Conservation (phyloP, 768 basidiomycete genomes). For the Xerocomellus chrysenteron region DNA sequence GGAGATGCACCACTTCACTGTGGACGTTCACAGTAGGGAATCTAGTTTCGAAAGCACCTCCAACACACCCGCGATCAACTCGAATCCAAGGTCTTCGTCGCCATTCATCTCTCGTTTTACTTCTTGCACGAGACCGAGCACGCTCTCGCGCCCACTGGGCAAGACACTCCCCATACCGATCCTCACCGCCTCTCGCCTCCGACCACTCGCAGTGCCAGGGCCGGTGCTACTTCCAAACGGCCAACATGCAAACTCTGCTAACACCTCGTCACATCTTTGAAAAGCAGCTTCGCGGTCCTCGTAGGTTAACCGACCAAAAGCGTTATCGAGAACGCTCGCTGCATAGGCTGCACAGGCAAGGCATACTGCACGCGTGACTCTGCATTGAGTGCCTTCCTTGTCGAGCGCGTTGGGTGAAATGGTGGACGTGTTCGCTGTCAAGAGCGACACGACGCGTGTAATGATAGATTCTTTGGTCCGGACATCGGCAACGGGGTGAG, state of each 20-base stretch:
- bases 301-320: slow-evolving; percentile 82
- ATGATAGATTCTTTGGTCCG: slow-evolving; percentile 87
- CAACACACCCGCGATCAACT: slow-evolving; percentile 88
- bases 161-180: slow-evolving; percentile 57
- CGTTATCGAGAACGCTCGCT: slow-evolving; percentile 93
- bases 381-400: slow-evolving; percentile 77
- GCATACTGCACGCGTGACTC: slow-evolving; percentile 76
- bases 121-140: slow-evolving; percentile 72
- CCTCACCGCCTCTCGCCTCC: slow-evolving; percentile 43
- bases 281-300: slow-evolving; percentile 95
- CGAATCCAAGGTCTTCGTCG: slow-evolving; percentile 84
- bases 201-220: slow-evolving; percentile 34
- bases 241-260: slow-evolving; percentile 90
- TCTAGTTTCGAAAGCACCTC: slow-evolving; percentile 94
- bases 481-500: slow-evolving; percentile 93
- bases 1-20: not conserved
- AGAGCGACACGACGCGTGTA: slow-evolving; percentile 67
- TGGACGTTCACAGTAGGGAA: slow-evolving; percentile 42
- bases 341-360: slow-evolving; percentile 92
- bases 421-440: slow-evolving; percentile 80
- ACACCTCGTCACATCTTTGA: slow-evolving; percentile 88
- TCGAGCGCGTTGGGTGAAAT: slow-evolving; percentile 74
- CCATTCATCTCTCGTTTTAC: slow-evolving; percentile 68
- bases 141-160: slow-evolving; percentile 58
- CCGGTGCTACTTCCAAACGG: slow-evolving; percentile 63